Evolutionary conservation across 1,284 basidiomycete species (phyloP), one percentile per base, ranked within the genome.

Genomic region (Grifola frondosa): DNA sequence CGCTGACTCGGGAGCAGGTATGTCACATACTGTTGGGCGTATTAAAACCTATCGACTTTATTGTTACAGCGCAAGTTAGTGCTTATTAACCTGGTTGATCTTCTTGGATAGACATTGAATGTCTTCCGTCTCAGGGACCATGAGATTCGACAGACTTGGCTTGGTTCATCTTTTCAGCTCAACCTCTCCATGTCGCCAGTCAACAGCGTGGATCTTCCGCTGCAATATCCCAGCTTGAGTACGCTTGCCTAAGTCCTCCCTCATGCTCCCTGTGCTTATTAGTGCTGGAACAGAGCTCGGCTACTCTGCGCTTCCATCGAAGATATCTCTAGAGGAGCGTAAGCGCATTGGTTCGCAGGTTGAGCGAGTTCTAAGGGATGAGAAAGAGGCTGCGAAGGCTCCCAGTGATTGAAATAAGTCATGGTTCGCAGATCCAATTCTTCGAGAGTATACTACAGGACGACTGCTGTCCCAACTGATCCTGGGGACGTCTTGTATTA

Each of bases 201-300:
- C 16, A 58, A 62, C 35, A 70, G 61, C 30, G 73, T 77, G 1
- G 64, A 75, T 3, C 53, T 86, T n/a, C 85, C 83, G 0, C 50
- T 80, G n/a, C 85, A 88, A 55, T 89, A 88, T 48, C 65, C 78
- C 1, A 80, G 75, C 45, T 70, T 88, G 34, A 80, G 86, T 88
- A 57, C 45, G 78, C 66, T 12, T 16, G n/a, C 23, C 15, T 19
- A 20, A 37, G 20, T 34, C 13, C 9, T 2, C 15, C 16, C 28
- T 29, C 7, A 6, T n/a, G 7, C 22, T 10, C 12, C 15, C n/a
- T 11, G 13, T 28, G 11, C 23, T 43, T 15, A 30, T 17, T 3
- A 24, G 6, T 16, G 19, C 22, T 13, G 6, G 13, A 21, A 6
- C 49, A 81, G 78, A 73, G 50, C 65, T 80, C 7, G 78, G 78